Evolutionary conservation across 108 stramenopile species (phyloP), one percentile per base, ranked within the genome.

Genomic region (Cyclotella atomus): DNA sequence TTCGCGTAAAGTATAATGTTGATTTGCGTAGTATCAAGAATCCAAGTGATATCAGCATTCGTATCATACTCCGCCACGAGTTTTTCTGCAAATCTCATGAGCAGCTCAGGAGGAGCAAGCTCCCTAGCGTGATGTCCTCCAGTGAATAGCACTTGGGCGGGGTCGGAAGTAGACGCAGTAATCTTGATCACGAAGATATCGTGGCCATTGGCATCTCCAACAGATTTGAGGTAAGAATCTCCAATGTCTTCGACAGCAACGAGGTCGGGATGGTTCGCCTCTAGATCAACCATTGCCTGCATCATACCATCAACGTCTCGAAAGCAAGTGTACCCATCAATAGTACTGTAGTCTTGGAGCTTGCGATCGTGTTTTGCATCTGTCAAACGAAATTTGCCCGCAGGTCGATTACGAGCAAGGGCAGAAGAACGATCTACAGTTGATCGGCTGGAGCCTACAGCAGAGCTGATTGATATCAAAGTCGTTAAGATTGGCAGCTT

Each of bases 41-140:
- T 63, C 24, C 73, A 53, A 1, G 82, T 83, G 16, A 79, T 69
- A 19, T 83, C 77, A 0, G 82, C 82, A 70, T 83, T 41, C 0
- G 38, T 12, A 32, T 57, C 62, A 70, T 83, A 83, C 4, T 45
- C 46, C 0, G 75, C 25, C 1, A 79, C 25, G 8, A 83, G 36
- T 19, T 25, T 0, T 10, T 55, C 66, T 23, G 59, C 68, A 10
- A 71, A 79, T 41, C 78, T 35, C 25, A 56, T 29, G 29, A 65
- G 15, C 8, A 83, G 49, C 56, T 83, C 77, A 0, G 73, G 73
- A 17, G 82, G 82, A 21, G 82, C 73, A 9, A 41, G 70, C 38
- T 83, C 82, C 4, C 82, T 41, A 14, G 77, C 72, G 38, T 83
- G 82, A 0, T 79, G 29, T 28, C 82, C 82, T 19, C 36, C 59